phyloP scores from a whole-genome alignment of 306 rosid genomes.

The Albizia julibrissin region DNA sequence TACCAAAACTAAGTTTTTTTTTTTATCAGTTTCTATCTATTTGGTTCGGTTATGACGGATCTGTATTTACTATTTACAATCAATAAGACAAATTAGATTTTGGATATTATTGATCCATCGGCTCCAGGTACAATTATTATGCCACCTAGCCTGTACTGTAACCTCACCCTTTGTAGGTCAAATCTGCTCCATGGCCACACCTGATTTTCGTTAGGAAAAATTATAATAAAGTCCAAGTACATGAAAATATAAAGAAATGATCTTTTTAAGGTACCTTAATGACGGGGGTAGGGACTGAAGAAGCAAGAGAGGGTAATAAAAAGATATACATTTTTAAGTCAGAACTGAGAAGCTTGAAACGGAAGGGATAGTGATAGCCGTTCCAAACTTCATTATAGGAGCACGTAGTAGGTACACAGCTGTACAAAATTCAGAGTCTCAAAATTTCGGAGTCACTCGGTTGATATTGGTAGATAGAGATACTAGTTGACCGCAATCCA shows the following conservation, averaged over 20 bases:
- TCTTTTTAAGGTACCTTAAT: no score
- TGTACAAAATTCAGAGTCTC: neutral
- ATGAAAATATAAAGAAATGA: no score
- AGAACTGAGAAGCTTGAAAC: neutral
- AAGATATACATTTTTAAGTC: neutral
- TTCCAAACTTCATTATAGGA: slow-evolving; percentile 9
- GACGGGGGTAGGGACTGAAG: neutral
- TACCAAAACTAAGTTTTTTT: neutral
- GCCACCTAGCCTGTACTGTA: neutral
- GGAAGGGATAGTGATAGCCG: neutral
- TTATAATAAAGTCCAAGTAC: no score
- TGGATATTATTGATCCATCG: neutral
- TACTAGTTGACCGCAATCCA: neutral
- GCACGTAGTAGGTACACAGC: neutral
- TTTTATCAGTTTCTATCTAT: neutral
- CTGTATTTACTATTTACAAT: neutral
- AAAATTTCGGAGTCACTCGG: neutral
- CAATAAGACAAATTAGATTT: neutral
- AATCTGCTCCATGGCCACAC: neutral
- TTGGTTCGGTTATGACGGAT: neutral
- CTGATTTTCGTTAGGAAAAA: no score
- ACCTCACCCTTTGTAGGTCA: neutral
- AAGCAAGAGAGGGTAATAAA: neutral
- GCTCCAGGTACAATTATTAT: neutral
- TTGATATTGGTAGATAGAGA: no score